Conservation (phyloP, 116 monocot genomes). For the Thalassia testudinum region DNA sequence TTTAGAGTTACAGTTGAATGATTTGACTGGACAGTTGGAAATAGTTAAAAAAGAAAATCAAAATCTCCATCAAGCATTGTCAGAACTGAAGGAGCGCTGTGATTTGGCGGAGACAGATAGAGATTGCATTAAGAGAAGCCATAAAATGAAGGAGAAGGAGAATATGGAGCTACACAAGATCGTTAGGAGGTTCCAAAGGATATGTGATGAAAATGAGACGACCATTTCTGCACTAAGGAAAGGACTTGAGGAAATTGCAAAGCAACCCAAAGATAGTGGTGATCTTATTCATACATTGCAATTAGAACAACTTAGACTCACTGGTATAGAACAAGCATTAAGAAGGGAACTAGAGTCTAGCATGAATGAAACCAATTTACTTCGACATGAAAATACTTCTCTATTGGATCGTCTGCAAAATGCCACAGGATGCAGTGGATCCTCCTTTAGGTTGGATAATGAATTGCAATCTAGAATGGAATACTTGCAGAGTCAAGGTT, state of each 20-base stretch:
- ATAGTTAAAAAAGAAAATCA: conserved; percentile 29
- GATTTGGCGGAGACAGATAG: conserved; percentile 30
- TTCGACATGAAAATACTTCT: conserved; percentile 44
- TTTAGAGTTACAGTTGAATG: conserved; percentile 46
- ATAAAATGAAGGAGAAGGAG: conserved; percentile 41
- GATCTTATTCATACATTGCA: conserved; percentile 28
- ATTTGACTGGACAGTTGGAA: conserved; percentile 28
- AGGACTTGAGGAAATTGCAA: conserved; percentile 32
- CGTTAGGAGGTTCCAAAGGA: conserved; percentile 35
- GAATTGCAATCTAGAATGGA: conserved; percentile 44
- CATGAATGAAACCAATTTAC: conserved; percentile 34
- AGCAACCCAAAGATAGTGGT: conserved; percentile 13
- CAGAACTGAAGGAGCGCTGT: conserved; percentile 29
- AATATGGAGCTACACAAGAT: conserved; percentile 48
- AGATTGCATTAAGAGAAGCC: conserved; percentile 28
- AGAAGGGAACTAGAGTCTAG: conserved; percentile 59
- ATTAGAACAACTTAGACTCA: conserved; percentile 55
- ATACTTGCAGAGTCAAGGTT: conserved; percentile 33
- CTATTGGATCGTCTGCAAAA: conserved; percentile 38
- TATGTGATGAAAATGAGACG: conserved; percentile 62
- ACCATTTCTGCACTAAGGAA: conserved; percentile 61
- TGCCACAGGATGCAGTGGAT: conserved; percentile 12
- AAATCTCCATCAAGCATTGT: conserved; percentile 27
- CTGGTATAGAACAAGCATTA: conserved; percentile 58
- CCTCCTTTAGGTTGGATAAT: conserved; percentile 33